Evolutionary conservation across 306 rosid species (phyloP).

Genomic region (Lithocarpus polystachyus): DNA sequence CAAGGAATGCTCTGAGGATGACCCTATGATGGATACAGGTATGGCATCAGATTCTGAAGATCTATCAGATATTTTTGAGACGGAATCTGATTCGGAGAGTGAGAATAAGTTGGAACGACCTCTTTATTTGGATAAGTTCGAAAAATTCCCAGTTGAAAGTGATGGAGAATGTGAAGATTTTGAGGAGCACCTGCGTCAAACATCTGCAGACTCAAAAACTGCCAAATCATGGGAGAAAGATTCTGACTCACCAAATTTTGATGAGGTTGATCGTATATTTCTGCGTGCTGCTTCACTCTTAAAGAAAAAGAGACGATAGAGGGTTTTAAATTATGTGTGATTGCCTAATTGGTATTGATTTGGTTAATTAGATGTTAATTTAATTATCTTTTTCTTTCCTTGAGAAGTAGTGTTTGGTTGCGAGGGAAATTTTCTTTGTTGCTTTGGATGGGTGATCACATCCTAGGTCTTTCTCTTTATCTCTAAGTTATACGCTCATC

Average conservation of each 20-base stretch:
- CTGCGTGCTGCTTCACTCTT: constrained; percentile 69
- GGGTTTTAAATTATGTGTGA: neutral
- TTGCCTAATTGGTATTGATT: neutral
- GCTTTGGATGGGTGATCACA: neutral
- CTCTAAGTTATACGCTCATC: too few species aligned
- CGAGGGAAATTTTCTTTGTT: too few species aligned
- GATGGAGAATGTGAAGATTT: constrained; percentile 53
- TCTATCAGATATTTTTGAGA: constrained; percentile 71
- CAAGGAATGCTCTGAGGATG: constrained; percentile 39
- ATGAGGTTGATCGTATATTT: constrained; percentile 77
- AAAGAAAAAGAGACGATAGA: constrained; percentile 55
- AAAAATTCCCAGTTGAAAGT: constrained; percentile 51
- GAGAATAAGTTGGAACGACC: constrained; percentile 46
- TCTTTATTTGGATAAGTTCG: constrained; percentile 75
- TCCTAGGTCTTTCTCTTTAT: neutral
- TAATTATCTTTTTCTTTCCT: too few species aligned
- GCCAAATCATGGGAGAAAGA: constrained; percentile 31
- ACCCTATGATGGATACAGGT: constrained; percentile 38
- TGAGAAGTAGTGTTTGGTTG: neutral
- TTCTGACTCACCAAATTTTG: constrained; percentile 41
- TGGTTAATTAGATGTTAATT: neutral
- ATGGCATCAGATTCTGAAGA: constrained; percentile 57
- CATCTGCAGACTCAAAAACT: constrained; percentile 49
- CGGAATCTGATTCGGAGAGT: constrained; percentile 58
- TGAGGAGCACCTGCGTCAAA: constrained; percentile 66